A percentile compares a stretch with the other conserved stretches of the same genome.
Evolutionary conservation across 495 filamentous ascomycete genomes (phyloP).

Genomic region (Aspergillus ellipticus): DNA sequence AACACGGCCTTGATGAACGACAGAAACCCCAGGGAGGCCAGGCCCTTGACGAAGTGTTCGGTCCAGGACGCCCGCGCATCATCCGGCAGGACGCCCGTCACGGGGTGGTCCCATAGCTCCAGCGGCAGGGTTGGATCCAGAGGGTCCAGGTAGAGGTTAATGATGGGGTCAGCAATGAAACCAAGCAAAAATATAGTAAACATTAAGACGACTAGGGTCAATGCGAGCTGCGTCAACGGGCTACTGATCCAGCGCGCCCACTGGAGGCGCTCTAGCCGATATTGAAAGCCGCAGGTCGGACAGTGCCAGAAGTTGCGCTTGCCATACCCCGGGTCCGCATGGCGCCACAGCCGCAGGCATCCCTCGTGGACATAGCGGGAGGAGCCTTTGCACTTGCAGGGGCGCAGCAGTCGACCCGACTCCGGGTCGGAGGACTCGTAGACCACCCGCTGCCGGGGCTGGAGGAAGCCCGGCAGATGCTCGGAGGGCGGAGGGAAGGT

Average conservation of each 20-base stretch:
- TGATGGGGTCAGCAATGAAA: slow-evolving; percentile 89
- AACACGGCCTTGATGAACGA: slow-evolving; percentile 81
- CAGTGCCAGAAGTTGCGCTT: slow-evolving; percentile 78
- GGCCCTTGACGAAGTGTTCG: slow-evolving; percentile 82
- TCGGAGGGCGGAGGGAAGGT: slow-evolving; percentile 65
- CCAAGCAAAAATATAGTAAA: slow-evolving; percentile 73
- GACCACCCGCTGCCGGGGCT: slow-evolving; percentile 57
- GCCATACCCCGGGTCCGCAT: slow-evolving; percentile 63
- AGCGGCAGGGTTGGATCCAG: slow-evolving; percentile 44
- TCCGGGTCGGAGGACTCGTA: slow-evolving; percentile 75
- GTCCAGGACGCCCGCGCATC: slow-evolving; percentile 57
- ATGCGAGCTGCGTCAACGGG: slow-evolving; percentile 52
- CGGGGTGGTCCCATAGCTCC: slow-evolving; percentile 38
- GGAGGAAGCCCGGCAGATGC: slow-evolving; percentile 59
- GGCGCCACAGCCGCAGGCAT: slow-evolving; percentile 86
- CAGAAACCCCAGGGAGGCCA: slow-evolving; percentile 77
- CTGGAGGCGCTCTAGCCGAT: slow-evolving; percentile 72
- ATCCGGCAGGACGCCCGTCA: slow-evolving; percentile 30
- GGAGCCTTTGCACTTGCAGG: slow-evolving; percentile 89
- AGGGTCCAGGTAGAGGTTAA: slow-evolving; percentile 82
- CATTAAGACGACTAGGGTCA: slow-evolving; percentile 69
- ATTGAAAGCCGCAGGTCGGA: slow-evolving; percentile 82
- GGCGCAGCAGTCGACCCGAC: slow-evolving; percentile 77
- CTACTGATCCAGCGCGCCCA: slow-evolving; percentile 75
- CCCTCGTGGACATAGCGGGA: slow-evolving; percentile 92